Base-by-base conservation (phyloP, 441 rosid species). In the Syzygium malaccense region DNA sequence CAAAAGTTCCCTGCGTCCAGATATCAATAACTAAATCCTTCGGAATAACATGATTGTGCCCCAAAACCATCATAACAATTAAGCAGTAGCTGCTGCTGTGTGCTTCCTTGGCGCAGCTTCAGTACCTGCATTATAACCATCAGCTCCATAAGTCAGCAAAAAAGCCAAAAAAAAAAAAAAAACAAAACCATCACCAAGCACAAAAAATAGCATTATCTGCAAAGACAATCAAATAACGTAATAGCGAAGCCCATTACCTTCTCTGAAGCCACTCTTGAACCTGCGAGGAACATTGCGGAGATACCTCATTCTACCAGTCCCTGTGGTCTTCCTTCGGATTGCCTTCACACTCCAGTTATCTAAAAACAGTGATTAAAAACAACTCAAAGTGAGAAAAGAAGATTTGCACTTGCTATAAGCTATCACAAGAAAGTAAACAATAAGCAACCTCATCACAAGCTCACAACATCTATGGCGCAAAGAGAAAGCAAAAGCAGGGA, bases 331-430 rank as follows among this genome's bases (percentile, higher is more conserved):
- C 56, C 89, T 88, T 57, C 87, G 54, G 64, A 85, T 88, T 25
- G 87, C 89, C 87, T 88, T 88, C 87, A 85, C 87, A 85, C 87
- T 88, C 87, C 89, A 88, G 9, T 88, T 88, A 57, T 88, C 89
- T 88, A 56, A 56, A 53, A 33, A 25, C 10, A 85, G 53, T 14
- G 0, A 75, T 75, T 75, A 12, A 75, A 75, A 26, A 75, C 83
- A 41, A 41, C n/a, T 75, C n/a, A 41, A 12, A 8, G 83, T 75
- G n/a, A 41, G 83, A 41, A 75, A 23, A 75, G 68, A 60, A 60
- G 32, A 28, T 28, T 41, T 41, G 83, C 83, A 75, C 28, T 14
- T 2, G 14, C 83, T 17, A 75, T 75, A 23, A 41, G 49, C 80
- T 33, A 41, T 41, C 49, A 23, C 83, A 41, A 75, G 71, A 1